Conservation (phyloP, 1,284 basidiomycete species). For the Polyporus tsugae region DNA sequence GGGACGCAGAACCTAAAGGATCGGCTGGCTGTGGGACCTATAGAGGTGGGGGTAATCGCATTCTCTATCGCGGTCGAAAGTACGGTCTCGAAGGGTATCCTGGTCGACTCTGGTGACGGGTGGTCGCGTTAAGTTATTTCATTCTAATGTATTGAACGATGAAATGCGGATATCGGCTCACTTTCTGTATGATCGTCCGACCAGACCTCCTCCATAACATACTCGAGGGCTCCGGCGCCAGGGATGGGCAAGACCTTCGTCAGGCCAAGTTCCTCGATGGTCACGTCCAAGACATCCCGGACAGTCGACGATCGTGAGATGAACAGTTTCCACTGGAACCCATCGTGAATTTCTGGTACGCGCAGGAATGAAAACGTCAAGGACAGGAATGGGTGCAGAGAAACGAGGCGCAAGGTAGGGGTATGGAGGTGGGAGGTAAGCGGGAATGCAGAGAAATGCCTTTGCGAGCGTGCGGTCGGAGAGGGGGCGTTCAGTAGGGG, state of each 20-base stretch:
- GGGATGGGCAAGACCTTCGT: slow-evolving; percentile 65
- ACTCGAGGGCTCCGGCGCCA: slow-evolving; percentile 69
- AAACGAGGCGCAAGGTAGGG: slow-evolving; percentile 75
- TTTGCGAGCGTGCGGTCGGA: slow-evolving; percentile 48
- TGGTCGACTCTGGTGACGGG: slow-evolving; percentile 31
- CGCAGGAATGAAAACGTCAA: slow-evolving; percentile 68
- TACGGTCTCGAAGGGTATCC: slow-evolving; percentile 35
- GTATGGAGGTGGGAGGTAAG: slow-evolving; percentile 75
- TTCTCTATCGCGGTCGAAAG: slow-evolving; percentile 50
- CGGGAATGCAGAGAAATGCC: slow-evolving; percentile 77
- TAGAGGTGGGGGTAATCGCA: slow-evolving; percentile 47
- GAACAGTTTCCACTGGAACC: slow-evolving; percentile 70
- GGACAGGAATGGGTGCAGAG: slow-evolving; percentile 68
- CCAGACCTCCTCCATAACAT: slow-evolving; percentile 74
- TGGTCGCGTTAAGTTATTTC: slow-evolving; percentile 4
- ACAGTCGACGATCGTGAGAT: slow-evolving; percentile 63
- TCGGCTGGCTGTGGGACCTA: slow-evolving; percentile 49
- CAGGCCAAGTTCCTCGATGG: slow-evolving; percentile 76
- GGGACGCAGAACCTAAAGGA: slow-evolving; percentile 73
- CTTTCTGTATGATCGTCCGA: slow-evolving; percentile 55
- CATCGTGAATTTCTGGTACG: slow-evolving; percentile 83
- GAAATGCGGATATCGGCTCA: slow-evolving; percentile 43
- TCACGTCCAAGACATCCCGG: slow-evolving; percentile 57
- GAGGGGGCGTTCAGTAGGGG: slow-evolving; percentile 56
- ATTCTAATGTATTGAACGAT: neutral